Base-by-base conservation (phyloP, 805 yeast species). In the Wickerhamomyces xylosicus region DNA sequence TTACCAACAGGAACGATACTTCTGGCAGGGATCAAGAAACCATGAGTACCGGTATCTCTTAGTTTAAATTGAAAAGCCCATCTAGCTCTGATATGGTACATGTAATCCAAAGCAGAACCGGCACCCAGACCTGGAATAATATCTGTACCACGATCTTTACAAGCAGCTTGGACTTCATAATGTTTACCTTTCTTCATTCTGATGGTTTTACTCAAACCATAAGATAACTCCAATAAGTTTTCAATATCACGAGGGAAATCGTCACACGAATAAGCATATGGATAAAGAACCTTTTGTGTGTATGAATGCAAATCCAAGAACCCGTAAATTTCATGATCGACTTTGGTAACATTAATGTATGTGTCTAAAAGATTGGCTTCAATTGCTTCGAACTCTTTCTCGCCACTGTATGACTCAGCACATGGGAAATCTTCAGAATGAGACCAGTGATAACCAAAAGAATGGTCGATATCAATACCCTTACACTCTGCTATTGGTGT, bases 391-490 rank as follows among this genome's bases (percentile, higher is more conserved):
- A 81, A 77, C 5, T 87, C 79, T 2, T 56, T 58, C 49, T 77
- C 85, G 10, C 97, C 97, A 29, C 81, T 65, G 57, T 85, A 87
- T 36, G 79, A 85, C 53, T 85, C 95, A 32, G 85, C 80, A 59
- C 96, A 87, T 3, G 90, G 85, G 39, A 72, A 69, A 27, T 64
- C 63, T 36, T 77, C 83, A 14, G 79, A 71, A 37, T 64, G 61
- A 3, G 74, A 67, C 79, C 87, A 84, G 52, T 82, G 85, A 59
- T 63, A 83, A 47, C 74, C 82, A 58, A 78, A 84, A 1, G 94
- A 80, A 53, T 81, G 94, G 54, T 85, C 95, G 41, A 87, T 78
- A 56, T 87, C 95, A 31, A 86, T 73, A 9, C 97, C 97, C 36
- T 69, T 64, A 57, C 97, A 87, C 33, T 69, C 59, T 8, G 82